A percentile compares a stretch with the other conserved stretches of the same genome.
Conservation (phyloP, 306 rosid genomes). For the Mimosa bimucronata region DNA sequence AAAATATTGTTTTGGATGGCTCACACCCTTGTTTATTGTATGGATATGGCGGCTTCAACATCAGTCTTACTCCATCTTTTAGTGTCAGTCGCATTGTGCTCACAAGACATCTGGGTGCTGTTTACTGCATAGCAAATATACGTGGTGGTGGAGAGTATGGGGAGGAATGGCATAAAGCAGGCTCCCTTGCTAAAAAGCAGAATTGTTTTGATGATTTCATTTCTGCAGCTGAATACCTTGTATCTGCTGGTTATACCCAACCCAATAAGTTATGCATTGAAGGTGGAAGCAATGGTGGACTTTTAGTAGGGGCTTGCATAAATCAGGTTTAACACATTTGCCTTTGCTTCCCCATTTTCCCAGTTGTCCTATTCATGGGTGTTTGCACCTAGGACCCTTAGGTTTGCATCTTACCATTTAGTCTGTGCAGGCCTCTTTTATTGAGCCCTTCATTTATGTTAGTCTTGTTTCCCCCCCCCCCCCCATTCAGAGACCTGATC, state of each 20-base stretch:
- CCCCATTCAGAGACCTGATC: constrained; percentile 81
- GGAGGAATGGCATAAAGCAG: constrained; percentile 99
- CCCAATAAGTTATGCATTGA: constrained; percentile 86
- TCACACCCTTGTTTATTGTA: constrained; percentile 93
- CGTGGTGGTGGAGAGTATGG: constrained; percentile 99
- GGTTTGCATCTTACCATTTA: neutral
- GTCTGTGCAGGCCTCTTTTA: constrained; percentile 7
- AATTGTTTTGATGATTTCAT: constrained; percentile 96
- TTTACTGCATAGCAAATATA: constrained; percentile 85
- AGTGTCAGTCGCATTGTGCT: constrained; percentile 75
- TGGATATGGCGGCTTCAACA: constrained; percentile 89
- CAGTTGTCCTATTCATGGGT: constrained; percentile 17
- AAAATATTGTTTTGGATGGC: constrained; percentile 77
- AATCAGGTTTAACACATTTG: constrained; percentile 63
- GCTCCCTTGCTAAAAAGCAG: constrained; percentile 86
- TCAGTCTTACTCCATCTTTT: constrained; percentile 80
- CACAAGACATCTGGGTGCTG: constrained; percentile 74
- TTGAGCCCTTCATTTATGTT: constrained; percentile 24
- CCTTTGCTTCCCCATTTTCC: constrained; percentile 10
- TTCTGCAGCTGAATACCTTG: constrained; percentile 86
- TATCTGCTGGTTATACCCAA: constrained; percentile 80
- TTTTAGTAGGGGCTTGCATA: constrained; percentile 90
- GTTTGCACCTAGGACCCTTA: constrained; percentile 12
- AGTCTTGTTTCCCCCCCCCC: neutral
- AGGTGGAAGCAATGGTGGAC: constrained; percentile 99